Percentiles rank a stretch among this genome's conserved stretches.
Conservation (phyloP, 805 yeast genomes). For the Hagleromyces aurorensis region DNA sequence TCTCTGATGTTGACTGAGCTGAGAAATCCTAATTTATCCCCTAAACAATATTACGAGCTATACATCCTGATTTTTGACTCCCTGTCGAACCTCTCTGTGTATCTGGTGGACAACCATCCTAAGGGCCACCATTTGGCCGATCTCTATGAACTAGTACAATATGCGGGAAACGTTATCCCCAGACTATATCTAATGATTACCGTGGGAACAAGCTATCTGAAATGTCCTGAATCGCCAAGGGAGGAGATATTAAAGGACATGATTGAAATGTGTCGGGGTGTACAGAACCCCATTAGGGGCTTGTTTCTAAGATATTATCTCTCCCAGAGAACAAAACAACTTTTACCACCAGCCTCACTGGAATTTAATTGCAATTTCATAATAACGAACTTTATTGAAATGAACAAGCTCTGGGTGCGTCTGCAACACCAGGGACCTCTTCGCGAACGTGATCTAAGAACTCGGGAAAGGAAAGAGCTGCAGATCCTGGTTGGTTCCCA, state of each 20-base stretch:
- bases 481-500: slow-evolving; percentile 91
- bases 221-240: slow-evolving; percentile 67
- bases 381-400: slow-evolving; percentile 83
- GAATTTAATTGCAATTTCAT: slow-evolving; percentile 54
- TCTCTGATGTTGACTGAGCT: slow-evolving; percentile 75
- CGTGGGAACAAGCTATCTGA: slow-evolving; percentile 84
- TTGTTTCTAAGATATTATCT: slow-evolving; percentile 82
- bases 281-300: slow-evolving; percentile 92
- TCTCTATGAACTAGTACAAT: slow-evolving; percentile 88
- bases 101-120: slow-evolving; percentile 59
- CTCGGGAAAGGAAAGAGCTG: slow-evolving; percentile 75
- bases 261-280: slow-evolving; percentile 97
- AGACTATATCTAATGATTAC: slow-evolving; percentile 90
- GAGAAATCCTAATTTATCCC: slow-evolving; percentile 64
- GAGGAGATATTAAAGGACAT: slow-evolving; percentile 87
- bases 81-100: slow-evolving; percentile 55
- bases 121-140: slow-evolving; percentile 70
- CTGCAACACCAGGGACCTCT: slow-evolving; percentile 93
- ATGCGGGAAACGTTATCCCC: slow-evolving; percentile 89
- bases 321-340: slow-evolving; percentile 65
- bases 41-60: slow-evolving; percentile 89
- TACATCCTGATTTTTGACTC: slow-evolving; percentile 82
- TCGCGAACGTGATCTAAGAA: slow-evolving; percentile 66
- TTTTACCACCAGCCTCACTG: slow-evolving; percentile 26
- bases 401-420: slow-evolving; percentile 97